A percentile compares a stretch with the other conserved stretches of the same genome.
phyloP scores from a whole-genome alignment of 1,284 basidiomycete species.

The Rhodotorula sp. region DNA sequence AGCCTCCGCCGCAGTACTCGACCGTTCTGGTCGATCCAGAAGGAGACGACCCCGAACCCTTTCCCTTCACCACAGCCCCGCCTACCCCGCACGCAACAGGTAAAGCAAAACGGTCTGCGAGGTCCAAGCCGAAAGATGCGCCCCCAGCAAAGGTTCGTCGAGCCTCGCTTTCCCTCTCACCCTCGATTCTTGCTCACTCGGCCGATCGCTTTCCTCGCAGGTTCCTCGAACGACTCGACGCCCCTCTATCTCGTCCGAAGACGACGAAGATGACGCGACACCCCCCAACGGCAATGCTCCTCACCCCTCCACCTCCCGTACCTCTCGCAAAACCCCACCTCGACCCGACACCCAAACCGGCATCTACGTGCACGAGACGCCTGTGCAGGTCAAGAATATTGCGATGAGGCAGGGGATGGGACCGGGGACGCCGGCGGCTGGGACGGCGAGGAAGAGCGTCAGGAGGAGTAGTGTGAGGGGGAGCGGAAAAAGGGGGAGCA shows the following conservation, averaged over 20 bases:
- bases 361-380: conserved; percentile 29
- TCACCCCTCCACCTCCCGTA: conserved; percentile 2
- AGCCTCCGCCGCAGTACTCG: conserved; percentile 21
- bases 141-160: conserved; percentile 2
- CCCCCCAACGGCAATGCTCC: not conserved
- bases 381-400: conserved; percentile 34
- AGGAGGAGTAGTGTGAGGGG: conserved; percentile 28
- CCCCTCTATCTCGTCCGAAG: not conserved
- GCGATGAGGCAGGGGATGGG: conserved; percentile 23
- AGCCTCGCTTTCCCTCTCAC: not conserved
- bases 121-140: conserved; percentile 2
- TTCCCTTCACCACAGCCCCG: conserved; percentile 36
- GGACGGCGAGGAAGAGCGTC: not conserved
- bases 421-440: conserved; percentile 22
- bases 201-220: not conserved
- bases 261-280: not conserved
- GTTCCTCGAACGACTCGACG: conserved; percentile 4
- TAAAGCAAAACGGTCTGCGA: not conserved
- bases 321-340: conserved; percentile 10
- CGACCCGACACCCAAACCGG: not conserved
- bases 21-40: conserved; percentile 17
- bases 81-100: conserved; percentile 25
- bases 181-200: not conserved
- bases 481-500: conserved; percentile 34
- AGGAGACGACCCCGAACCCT: conserved; percentile 18